Evolutionary conservation across 2,329 filamentous ascomycete species (phyloP).

Genomic region (Aspergillus versicolor): DNA sequence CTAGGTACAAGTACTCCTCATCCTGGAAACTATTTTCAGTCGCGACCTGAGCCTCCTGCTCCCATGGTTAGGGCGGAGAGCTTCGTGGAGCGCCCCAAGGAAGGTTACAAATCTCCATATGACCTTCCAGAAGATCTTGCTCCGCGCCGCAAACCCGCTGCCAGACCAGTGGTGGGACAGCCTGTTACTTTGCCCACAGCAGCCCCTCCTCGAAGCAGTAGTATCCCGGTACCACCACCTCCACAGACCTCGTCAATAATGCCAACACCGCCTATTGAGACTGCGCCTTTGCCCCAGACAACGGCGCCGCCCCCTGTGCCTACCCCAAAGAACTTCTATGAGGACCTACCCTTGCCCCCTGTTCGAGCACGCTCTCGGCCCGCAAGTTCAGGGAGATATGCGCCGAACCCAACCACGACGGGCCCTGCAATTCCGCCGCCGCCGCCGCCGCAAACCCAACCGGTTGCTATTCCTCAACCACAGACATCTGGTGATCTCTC

Average conservation of each 20-base stretch:
- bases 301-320: constrained; percentile 4
- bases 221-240: constrained; percentile 47
- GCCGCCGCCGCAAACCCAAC: constrained; percentile 14
- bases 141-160: constrained; percentile 61
- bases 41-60: constrained; percentile 25
- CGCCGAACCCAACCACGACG: constrained; percentile 33
- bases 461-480: constrained; percentile 18
- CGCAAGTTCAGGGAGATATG: constrained; percentile 45
- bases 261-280: constrained; percentile 25
- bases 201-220: constrained; percentile 63
- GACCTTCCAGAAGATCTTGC: constrained; percentile 88
- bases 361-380: constrained; percentile 57
- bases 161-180: constrained; percentile 51
- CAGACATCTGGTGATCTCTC: constrained; percentile 19
- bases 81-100: constrained; percentile 86
- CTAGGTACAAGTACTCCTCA: constrained; percentile 12
- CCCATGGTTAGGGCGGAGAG: constrained; percentile 65
- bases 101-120: constrained; percentile 90
- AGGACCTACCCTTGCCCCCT: constrained; percentile 66
- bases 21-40: constrained; percentile 27
- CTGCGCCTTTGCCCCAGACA: constrained; percentile 32
- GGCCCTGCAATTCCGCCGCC: constrained; percentile 19
- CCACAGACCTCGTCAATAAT: constrained; percentile 13
- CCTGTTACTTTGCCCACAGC: constrained; percentile 46
- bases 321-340: constrained; percentile 64